A percentile compares a stretch with the other conserved stretches of the same genome.
phyloP scores from a whole-genome alignment of 2,329 filamentous ascomycete genomes.

The Aureobasidium musti region DNA sequence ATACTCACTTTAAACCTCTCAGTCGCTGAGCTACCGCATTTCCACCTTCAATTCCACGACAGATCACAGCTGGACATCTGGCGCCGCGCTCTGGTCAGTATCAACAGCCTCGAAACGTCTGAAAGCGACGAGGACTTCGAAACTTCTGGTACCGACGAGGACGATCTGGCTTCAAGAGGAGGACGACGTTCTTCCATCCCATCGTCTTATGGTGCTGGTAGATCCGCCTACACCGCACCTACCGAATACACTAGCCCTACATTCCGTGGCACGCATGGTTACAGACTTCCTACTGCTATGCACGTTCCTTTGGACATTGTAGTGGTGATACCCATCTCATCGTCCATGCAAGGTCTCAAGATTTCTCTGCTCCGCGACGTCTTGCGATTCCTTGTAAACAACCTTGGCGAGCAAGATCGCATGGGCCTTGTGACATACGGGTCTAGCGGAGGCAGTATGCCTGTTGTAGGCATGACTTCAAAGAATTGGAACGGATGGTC shows the following conservation, averaged over 20 bases:
- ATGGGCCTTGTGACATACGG: constrained; percentile 98
- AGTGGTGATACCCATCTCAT: constrained; percentile 94
- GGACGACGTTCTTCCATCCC: constrained; percentile 75
- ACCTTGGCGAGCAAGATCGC: constrained; percentile 85
- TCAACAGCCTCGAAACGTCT: constrained; percentile 67
- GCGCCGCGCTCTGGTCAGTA: constrained; percentile 82
- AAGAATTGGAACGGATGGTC: constrained; percentile 93
- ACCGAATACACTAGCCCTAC: constrained; percentile 84
- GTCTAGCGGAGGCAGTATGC: constrained; percentile 87
- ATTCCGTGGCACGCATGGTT: constrained; percentile 47
- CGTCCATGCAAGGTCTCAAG: constrained; percentile 99
- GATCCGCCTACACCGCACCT: constrained; percentile 82
- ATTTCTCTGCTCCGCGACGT: constrained; percentile 92
- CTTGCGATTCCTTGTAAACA: constrained; percentile 86
- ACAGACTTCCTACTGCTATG: constrained; percentile 55
- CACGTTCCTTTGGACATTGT: constrained; percentile 95
- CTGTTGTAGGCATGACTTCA: constrained; percentile 96
- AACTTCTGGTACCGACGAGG: constrained; percentile 81
- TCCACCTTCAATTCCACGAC: constrained; percentile 87
- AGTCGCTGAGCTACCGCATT: constrained; percentile 87
- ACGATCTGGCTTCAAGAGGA: constrained; percentile 61
- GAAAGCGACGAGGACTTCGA: constrained; percentile 74
- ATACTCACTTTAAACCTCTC: constrained; percentile 87
- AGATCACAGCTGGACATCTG: constrained; percentile 83
- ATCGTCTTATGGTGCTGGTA: constrained; percentile 73